phyloP scores from a whole-genome alignment of 371 early-diverging fungal genomes.

The Rhizopus delemar region DNA sequence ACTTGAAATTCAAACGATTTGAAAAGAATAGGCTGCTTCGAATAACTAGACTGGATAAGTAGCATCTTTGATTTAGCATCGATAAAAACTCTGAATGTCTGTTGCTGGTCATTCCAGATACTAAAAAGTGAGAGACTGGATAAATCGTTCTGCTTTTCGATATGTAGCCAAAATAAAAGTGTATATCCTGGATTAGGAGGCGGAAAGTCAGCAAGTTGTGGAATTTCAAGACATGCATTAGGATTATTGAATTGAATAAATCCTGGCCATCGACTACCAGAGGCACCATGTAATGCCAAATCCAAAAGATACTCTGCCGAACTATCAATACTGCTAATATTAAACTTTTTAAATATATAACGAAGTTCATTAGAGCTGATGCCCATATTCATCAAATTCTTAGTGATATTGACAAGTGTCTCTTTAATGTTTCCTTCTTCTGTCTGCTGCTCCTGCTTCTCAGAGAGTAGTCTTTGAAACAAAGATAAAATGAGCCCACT shows the following conservation, averaged over 20 bases:
- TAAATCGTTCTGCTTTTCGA: slow-evolving; percentile 59
- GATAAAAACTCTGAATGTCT: slow-evolving; percentile 42
- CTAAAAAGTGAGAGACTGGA: slow-evolving; percentile 52
- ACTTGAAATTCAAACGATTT: slow-evolving; percentile 55
- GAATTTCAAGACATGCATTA: slow-evolving; percentile 49
- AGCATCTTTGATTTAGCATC: slow-evolving; percentile 55
- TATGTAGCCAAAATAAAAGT: slow-evolving; percentile 65
- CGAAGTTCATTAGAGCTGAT: slow-evolving; percentile 59
- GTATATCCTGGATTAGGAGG: slow-evolving; percentile 64
- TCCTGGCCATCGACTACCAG: slow-evolving; percentile 66
- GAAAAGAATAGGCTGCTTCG: slow-evolving; percentile 54
- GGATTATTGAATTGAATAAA: slow-evolving; percentile 69
- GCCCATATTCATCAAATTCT: slow-evolving; percentile 67
- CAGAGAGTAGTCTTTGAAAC: slow-evolving; percentile 38
- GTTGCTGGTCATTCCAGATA: slow-evolving; percentile 54
- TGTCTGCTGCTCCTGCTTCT: slow-evolving; percentile 10
- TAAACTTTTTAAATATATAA: slow-evolving; percentile 61
- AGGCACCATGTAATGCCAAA: slow-evolving; percentile 60
- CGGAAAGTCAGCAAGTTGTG: slow-evolving; percentile 47
- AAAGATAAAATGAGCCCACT: slow-evolving; percentile 57
- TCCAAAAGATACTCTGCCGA: slow-evolving; percentile 41
- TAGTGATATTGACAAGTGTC: slow-evolving; percentile 52
- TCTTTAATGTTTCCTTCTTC: slow-evolving; percentile 28
- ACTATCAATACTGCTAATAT: slow-evolving; percentile 11
- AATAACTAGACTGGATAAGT: slow-evolving; percentile 47